A percentile compares a stretch with the other conserved stretches of the same genome.
Conservation (phyloP, 2,329 filamentous ascomycete genomes). For the Fusarium solani-melongenae region DNA sequence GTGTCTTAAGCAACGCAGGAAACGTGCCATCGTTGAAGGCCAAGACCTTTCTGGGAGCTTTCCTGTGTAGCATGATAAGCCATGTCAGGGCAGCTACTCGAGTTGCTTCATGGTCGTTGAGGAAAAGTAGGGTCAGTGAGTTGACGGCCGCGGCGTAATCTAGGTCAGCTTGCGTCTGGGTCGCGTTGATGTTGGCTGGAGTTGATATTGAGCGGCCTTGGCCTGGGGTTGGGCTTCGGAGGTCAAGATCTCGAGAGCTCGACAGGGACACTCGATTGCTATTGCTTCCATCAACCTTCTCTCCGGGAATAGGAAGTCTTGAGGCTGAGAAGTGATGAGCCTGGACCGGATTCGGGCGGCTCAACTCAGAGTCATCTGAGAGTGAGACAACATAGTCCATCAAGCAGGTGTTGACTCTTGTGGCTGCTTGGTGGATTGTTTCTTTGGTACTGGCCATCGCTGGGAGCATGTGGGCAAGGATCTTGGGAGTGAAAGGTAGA, state of each 20-base stretch:
- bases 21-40: conserved; percentile 98
- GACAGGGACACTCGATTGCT: conserved; percentile 64
- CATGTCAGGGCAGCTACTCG: conserved; percentile 93
- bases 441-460: conserved; percentile 94
- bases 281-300: conserved; percentile 58
- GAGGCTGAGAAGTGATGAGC: conserved; percentile 49
- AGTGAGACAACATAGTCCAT: conserved; percentile 96
- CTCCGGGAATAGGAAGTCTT: conserved; percentile 56
- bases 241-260: conserved; percentile 65
- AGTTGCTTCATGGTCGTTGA: conserved; percentile 97
- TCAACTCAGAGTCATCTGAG: conserved; percentile 71
- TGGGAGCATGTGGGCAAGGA: conserved; percentile 90
- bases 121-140: conserved; percentile 89
- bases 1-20: conserved; percentile 92
- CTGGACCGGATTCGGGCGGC: conserved; percentile 35
- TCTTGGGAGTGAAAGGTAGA: conserved; percentile 90
- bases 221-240: conserved; percentile 62
- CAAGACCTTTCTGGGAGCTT: conserved; percentile 91
- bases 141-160: conserved; percentile 96
- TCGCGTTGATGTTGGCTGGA: conserved; percentile 55
- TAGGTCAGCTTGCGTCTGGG: conserved; percentile 73
- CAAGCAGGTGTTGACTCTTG: conserved; percentile 87
- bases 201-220: conserved; percentile 60
- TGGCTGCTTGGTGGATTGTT: conserved; percentile 87
- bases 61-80: conserved; percentile 97